phyloP scores from a whole-genome alignment of 805 yeast species.

The Starmera amethionina region DNA sequence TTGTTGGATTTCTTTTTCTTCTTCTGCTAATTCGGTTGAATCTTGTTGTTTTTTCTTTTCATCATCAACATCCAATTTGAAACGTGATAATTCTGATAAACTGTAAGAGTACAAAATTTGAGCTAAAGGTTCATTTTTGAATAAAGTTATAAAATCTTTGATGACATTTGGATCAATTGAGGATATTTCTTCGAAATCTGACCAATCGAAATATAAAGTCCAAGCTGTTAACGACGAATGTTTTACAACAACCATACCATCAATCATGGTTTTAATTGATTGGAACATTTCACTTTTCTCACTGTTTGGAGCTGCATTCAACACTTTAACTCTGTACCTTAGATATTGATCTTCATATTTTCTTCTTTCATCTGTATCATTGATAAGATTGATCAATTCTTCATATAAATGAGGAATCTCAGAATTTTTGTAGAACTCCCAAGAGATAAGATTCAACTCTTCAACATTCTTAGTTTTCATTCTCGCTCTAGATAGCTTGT shows the following conservation, averaged over 20 bases:
- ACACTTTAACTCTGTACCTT: conserved; percentile 41
- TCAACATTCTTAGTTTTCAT: conserved; percentile 21
- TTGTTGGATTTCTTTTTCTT: conserved; percentile 16
- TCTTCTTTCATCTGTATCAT: conserved; percentile 54
- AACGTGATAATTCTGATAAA: conserved; percentile 61
- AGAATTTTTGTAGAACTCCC: conserved; percentile 41
- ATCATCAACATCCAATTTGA: conserved; percentile 18
- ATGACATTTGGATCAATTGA: conserved; percentile 39
- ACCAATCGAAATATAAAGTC: conserved; percentile 67
- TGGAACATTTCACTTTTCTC: conserved; percentile 27
- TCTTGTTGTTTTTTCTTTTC: conserved; percentile 7
- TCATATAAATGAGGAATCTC: conserved; percentile 45
- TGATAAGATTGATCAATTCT: conserved; percentile 43
- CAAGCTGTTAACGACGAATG: conserved; percentile 58
- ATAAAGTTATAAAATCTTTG: conserved; percentile 41
- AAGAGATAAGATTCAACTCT: conserved; percentile 29
- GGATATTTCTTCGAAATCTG: conserved; percentile 42
- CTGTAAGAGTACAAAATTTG: conserved; percentile 51
- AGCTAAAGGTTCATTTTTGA: conserved; percentile 54
- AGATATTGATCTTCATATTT: conserved; percentile 51
- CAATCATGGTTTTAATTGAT: conserved; percentile 45
- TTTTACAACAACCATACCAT: conserved; percentile 64
- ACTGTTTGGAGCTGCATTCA: conserved; percentile 40
- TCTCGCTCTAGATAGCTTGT: conserved; percentile 34
- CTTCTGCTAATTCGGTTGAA: conserved; percentile 10